phyloP scores from a whole-genome alignment of 2,329 filamentous ascomycete genomes.

The Ophiostoma ulmi region DNA sequence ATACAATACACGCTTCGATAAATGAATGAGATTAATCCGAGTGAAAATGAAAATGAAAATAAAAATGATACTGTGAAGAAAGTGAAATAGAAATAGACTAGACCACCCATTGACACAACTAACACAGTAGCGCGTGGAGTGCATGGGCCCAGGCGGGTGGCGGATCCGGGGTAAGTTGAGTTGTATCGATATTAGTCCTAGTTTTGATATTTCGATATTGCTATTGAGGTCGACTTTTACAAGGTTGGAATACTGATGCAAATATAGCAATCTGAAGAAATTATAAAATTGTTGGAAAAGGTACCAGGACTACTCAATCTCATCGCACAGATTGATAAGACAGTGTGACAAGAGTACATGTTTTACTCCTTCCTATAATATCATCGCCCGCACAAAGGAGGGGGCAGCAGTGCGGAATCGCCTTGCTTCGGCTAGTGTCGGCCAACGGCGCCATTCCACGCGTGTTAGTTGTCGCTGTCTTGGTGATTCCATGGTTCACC shows the following conservation, averaged over 20 bases:
- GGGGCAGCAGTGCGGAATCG: conserved; percentile 18
- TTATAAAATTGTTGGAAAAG: too few relatives aligned
- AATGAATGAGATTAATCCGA: not conserved
- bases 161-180: not conserved
- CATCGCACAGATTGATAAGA: too few relatives aligned
- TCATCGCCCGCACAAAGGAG: not conserved
- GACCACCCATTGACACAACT: not conserved
- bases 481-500: too few relatives aligned
- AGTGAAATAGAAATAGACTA: not conserved
- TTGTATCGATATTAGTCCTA: not conserved
- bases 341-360: not conserved
- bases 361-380: not conserved
- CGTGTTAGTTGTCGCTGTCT: not conserved
- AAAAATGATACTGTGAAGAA: not conserved
- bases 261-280: too few relatives aligned
- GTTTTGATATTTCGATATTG: not conserved
- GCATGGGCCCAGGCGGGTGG: not conserved
- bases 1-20: not conserved
- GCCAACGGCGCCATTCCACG: conserved; percentile 14
- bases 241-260: too few relatives aligned
- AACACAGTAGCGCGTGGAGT: conserved; percentile 3
- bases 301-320: too few relatives aligned
- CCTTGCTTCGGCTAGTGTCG: conserved; percentile 25
- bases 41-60: not conserved
- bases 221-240: not conserved